phyloP scores from a whole-genome alignment of 2,329 filamentous ascomycete genomes.

The Falciphora oryzae region DNA sequence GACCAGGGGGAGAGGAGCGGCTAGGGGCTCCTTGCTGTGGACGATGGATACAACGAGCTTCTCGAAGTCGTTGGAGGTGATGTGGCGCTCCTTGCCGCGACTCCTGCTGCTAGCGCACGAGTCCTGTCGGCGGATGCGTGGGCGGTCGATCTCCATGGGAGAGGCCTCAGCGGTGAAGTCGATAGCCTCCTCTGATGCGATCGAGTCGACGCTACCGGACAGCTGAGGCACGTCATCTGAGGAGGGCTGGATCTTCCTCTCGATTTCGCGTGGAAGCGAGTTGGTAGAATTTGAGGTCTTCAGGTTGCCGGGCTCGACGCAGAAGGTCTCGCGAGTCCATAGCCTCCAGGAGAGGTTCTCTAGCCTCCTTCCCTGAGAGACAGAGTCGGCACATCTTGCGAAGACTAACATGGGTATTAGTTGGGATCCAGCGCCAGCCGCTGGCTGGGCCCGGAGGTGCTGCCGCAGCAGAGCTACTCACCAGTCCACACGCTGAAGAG shows the following conservation, averaged over 20 bases:
- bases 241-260: constrained; percentile 18
- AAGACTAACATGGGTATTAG: constrained; percentile 60
- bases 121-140: constrained; percentile 65
- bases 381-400: constrained; percentile 86
- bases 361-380: constrained; percentile 85
- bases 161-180: constrained; percentile 50
- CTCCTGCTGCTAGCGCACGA: constrained; percentile 65
- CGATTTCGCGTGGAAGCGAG: constrained; percentile 46
- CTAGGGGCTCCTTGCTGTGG: constrained; percentile 70
- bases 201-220: constrained; percentile 71
- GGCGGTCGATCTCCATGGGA: constrained; percentile 55
- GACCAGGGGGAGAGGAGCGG: constrained; percentile 40
- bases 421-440: constrained; percentile 11
- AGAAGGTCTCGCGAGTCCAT: constrained; percentile 91
- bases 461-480: constrained; percentile 39
- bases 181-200: constrained; percentile 61
- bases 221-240: constrained; percentile 62
- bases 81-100: constrained; percentile 74
- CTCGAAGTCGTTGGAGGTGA: constrained; percentile 86
- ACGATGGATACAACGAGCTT: constrained; percentile 94
- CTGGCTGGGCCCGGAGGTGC: constrained; percentile 8
- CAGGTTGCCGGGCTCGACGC: constrained; percentile 62
- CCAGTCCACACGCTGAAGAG: constrained; percentile 97
- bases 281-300: constrained; percentile 34
- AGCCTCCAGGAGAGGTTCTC: constrained; percentile 96